Base-by-base conservation (phyloP, 805 yeast species). In the Wickerhamiella domercqiae region DNA sequence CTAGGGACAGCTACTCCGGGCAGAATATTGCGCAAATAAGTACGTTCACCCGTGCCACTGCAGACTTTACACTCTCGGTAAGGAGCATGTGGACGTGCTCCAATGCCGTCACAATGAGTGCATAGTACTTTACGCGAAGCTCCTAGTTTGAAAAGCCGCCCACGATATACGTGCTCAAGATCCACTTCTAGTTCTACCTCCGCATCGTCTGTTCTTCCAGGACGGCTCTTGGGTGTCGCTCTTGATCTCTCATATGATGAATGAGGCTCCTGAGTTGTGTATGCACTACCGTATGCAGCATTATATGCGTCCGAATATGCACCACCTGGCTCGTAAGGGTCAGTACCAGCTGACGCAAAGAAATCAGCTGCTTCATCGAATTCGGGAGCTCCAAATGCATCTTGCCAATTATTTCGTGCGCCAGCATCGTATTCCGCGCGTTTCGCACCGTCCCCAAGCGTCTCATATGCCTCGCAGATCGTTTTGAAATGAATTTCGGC, bases 151-250 rank as follows among this genome's bases (percentile, higher is more conserved):
- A 84, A 67, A 6, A 75, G 71, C 54, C 81, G 81, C 3, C 97
- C 98, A 62, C 78, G 80, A 71, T 75, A 90, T 45, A 90, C 67
- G 59, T 90, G 97, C 62, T 74, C 80, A 43, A 83, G 57, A 0
- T 79, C 63, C 9, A 86, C 70, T 3, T 68, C 70, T 9, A 82
- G 67, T 19, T 71, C 68, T 34, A 83, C 54, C n/a, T 61, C 57
- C 0, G 84, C 90, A 53, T 81, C 83, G 3, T 65, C 75, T 0
- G 93, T 78, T 39, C 66, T 59, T 24, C 26, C 26, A 24, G 26
- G 13, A 13, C 26, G 26, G 11, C 26, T 13, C 9, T 24, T 24
- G n/a, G n/a, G n/a, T n/a, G n/a, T n/a, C n/a, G n/a, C n/a, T n/a
- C n/a, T n/a, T n/a, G n/a, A n/a, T n/a, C n/a, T n/a, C n/a, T n/a